phyloP scores from a whole-genome alignment of 495 filamentous ascomycete species.

The Penicillium ucsense region DNA sequence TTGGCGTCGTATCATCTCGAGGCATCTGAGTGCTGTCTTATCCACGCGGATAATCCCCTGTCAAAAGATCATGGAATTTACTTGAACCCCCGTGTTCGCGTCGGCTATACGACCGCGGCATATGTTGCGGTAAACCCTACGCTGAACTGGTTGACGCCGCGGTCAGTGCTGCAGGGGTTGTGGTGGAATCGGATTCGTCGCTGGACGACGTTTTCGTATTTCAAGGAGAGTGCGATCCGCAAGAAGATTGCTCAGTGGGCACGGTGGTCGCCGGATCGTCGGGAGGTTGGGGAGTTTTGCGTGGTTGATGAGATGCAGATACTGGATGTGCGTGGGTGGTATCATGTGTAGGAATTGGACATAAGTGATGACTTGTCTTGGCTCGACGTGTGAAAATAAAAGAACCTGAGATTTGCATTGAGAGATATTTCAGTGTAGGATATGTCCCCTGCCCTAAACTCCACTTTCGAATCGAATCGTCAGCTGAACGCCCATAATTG shows the following conservation, averaged over 20 bases:
- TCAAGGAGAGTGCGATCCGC: conserved; percentile 30
- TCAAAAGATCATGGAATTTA: conserved; percentile 51
- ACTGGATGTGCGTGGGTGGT: conserved; percentile 64
- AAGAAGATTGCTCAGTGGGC: conserved; percentile 33
- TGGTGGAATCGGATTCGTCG: conserved; percentile 52
- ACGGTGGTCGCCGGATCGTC: conserved; percentile 21
- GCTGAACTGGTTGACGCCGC: conserved; percentile 28
- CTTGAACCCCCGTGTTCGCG: conserved; percentile 69
- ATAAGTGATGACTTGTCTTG: too few relatives aligned
- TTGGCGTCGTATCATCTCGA: conserved; percentile 63
- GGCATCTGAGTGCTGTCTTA: conserved; percentile 74
- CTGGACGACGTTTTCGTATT: conserved; percentile 30
- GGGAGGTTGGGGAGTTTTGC: conserved; percentile 54
- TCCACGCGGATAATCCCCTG: conserved; percentile 63
- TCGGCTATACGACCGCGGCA: conserved; percentile 53
- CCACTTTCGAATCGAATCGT: too few relatives aligned
- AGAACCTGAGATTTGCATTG: too few relatives aligned
- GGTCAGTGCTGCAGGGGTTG: conserved; percentile 27
- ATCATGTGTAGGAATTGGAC: conserved; percentile 46
- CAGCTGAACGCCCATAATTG: too few relatives aligned
- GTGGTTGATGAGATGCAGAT: conserved; percentile 83
- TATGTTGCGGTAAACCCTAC: conserved; percentile 44
- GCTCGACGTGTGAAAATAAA: too few relatives aligned
- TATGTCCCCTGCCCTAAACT: too few relatives aligned
- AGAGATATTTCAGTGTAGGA: too few relatives aligned